A percentile compares a stretch with the other conserved stretches of the same genome.
Conservation (phyloP, 352 stramenopile species). For the Pythium myriotylum region DNA sequence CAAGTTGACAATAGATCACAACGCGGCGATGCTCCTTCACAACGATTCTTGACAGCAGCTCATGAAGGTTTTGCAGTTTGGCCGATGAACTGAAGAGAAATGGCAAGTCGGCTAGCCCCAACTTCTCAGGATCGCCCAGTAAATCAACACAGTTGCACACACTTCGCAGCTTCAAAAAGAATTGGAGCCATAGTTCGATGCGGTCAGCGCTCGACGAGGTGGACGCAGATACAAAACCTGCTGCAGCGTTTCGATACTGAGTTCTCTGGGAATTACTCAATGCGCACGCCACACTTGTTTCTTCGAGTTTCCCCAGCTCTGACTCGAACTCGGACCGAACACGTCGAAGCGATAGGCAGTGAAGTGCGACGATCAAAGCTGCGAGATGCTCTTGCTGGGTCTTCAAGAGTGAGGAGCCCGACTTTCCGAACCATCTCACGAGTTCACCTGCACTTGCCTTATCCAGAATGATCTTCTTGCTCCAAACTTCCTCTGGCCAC, state of each 20-base stretch:
- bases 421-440: slow-evolving; percentile 53
- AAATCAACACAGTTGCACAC: slow-evolving; percentile 87
- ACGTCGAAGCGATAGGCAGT: slow-evolving; percentile 64
- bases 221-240: slow-evolving; percentile 52
- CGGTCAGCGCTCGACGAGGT: slow-evolving; percentile 44
- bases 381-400: slow-evolving; percentile 40
- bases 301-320: slow-evolving; percentile 80
- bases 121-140: slow-evolving; percentile 75
- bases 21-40: slow-evolving; percentile 67
- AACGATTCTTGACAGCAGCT: slow-evolving; percentile 58
- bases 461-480: slow-evolving; percentile 37
- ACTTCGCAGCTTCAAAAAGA: slow-evolving; percentile 64
- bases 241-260: slow-evolving; percentile 71
- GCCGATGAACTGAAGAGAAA: slow-evolving; percentile 60
- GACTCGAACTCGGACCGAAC: slow-evolving; percentile 77
- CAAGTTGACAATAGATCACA: slow-evolving; percentile 79
- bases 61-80: slow-evolving; percentile 61
- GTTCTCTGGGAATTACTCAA: slow-evolving; percentile 53
- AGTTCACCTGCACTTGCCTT: slow-evolving; percentile 43
- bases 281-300: slow-evolving; percentile 71
- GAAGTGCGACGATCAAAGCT: slow-evolving; percentile 51
- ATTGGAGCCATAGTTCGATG: slow-evolving; percentile 59
- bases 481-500: slow-evolving; percentile 26
- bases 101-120: slow-evolving; percentile 64
- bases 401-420: slow-evolving; percentile 47